Conservation (phyloP, 306 rosid species). For the Rosa chinensis region DNA sequence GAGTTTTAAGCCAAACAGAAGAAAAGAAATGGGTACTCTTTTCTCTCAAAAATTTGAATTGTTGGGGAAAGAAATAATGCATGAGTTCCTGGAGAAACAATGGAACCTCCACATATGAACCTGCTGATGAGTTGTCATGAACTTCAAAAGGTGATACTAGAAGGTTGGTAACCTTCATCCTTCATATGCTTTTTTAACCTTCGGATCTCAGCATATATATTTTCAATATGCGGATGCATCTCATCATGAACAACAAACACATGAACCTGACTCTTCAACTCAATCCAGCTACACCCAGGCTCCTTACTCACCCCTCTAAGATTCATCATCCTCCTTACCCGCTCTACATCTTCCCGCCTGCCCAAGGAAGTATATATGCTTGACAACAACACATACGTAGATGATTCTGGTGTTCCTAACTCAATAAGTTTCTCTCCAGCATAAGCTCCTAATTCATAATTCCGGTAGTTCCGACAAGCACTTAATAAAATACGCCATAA, state of each 20-base stretch:
- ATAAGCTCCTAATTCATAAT: conserved; percentile 67
- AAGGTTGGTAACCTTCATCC: conserved; percentile 64
- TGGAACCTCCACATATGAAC: background rate
- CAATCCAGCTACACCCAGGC: conserved; percentile 98
- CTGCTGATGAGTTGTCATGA: background rate
- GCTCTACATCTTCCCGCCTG: conserved; percentile 68
- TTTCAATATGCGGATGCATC: conserved; percentile 71
- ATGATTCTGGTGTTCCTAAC: conserved; percentile 76
- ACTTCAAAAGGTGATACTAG: background rate
- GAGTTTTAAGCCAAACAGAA: background rate
- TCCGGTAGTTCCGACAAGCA: conserved; percentile 71
- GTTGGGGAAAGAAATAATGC: background rate
- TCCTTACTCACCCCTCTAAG: conserved; percentile 70
- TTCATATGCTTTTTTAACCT: conserved; percentile 58
- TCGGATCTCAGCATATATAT: conserved; percentile 44
- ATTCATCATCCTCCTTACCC: conserved; percentile 74
- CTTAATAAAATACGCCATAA: conserved; percentile 82
- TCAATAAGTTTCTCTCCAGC: conserved; percentile 88
- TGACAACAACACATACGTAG: conserved; percentile 71
- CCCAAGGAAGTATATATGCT: conserved; percentile 73
- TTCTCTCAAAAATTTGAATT: background rate
- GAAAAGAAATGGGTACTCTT: background rate
- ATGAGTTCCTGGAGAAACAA: background rate
- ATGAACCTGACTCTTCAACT: conserved; percentile 69
- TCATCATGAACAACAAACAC: conserved; percentile 87